These are phyloP conservation scores for Theobroma grandiflorum DNA, from an alignment of 441 rosid species.

Conservation along the genomic window DNA sequence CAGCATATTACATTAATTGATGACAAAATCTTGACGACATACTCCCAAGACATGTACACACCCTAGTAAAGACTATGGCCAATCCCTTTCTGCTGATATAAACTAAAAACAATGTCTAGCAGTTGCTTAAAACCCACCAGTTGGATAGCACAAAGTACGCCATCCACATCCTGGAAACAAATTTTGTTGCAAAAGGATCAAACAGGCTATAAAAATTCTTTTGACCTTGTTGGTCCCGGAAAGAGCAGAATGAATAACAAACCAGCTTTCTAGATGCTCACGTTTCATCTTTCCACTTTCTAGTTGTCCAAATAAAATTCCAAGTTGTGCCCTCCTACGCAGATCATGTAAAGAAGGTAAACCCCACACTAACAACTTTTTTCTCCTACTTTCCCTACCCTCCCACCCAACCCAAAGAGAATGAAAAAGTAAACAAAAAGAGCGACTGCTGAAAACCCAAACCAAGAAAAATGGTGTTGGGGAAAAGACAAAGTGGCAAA, in stretches of 20 bases:
- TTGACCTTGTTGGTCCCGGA: constrained; percentile 20
- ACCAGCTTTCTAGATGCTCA: constrained; percentile 27
- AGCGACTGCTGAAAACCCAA: background rate
- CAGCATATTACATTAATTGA: background rate
- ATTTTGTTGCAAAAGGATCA: constrained; percentile 9
- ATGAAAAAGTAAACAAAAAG: background rate
- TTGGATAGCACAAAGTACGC: background rate
- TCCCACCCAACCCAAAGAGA: background rate
- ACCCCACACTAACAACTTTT: constrained; percentile 8
- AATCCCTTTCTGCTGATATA: background rate
- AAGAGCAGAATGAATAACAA: constrained; percentile 25
- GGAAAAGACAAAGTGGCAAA: background rate
- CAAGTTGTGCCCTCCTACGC: background rate
- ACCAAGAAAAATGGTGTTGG: background rate
- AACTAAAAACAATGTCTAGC: background rate
- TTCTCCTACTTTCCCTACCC: background rate
- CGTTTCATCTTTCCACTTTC: constrained; percentile 27
- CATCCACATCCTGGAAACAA: background rate
- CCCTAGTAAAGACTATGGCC: background rate
- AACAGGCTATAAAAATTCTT: constrained; percentile 24
- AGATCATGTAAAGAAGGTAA: constrained; percentile 9
- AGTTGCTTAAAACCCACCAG: constrained; percentile 19
- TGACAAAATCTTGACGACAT: background rate
- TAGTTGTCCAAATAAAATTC: background rate
- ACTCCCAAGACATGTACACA: background rate